These are phyloP conservation scores for Colletotrichum sp. DNA, from an alignment of 2,329 filamentous ascomycete genomes.

Conservation along the genomic window DNA sequence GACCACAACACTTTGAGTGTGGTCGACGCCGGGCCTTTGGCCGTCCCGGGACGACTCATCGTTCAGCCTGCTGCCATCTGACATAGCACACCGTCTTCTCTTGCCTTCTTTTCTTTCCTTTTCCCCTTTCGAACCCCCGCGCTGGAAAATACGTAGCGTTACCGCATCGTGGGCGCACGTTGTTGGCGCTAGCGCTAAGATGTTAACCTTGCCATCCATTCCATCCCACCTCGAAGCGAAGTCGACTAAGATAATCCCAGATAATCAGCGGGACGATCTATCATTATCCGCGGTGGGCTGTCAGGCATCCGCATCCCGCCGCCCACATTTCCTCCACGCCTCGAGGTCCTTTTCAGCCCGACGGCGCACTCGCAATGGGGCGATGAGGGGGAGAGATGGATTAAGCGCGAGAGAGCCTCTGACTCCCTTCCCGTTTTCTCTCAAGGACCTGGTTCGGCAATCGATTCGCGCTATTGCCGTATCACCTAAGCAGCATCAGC, in stretches of 20 bases:
- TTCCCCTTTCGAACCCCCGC: background rate
- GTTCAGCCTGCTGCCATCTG: background rate
- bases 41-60: background rate
- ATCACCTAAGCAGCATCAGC: slow-evolving; percentile 9
- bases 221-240: background rate
- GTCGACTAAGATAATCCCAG: background rate
- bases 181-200: background rate
- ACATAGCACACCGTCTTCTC: background rate
- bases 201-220: background rate
- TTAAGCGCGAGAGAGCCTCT: slow-evolving; percentile 10
- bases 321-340: background rate
- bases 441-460: background rate
- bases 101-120: background rate
- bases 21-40: background rate
- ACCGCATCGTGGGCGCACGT: background rate
- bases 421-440: background rate
- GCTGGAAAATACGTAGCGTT: background rate
- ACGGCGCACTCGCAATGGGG: background rate
- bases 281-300: background rate
- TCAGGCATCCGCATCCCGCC: background rate
- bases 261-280: slow-evolving; percentile 10
- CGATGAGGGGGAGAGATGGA: background rate
- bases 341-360: background rate
- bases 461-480: background rate
- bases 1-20: background rate